Conservation (phyloP, 2,329 filamentous ascomycete species). For the Teratosphaeria nubilosa region DNA sequence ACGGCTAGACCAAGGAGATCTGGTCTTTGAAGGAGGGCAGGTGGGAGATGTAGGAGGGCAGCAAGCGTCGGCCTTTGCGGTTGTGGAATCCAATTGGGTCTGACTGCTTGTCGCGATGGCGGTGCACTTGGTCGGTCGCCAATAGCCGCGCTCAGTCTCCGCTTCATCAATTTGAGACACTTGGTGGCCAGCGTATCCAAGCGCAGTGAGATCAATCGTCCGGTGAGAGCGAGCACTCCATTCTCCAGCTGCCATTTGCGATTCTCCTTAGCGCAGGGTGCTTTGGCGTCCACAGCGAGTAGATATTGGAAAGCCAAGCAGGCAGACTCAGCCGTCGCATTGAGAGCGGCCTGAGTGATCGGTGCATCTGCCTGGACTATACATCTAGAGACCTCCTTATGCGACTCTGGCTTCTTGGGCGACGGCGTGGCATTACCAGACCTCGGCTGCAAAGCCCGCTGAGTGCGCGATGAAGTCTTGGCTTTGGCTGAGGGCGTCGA, state of each 20-base stretch:
- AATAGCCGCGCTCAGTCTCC: conserved; percentile 35
- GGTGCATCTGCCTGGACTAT: not conserved
- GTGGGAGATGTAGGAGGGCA: conserved; percentile 52
- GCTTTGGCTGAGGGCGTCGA: not conserved
- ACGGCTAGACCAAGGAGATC: conserved; percentile 45
- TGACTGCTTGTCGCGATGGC: not conserved
- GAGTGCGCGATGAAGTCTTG: not conserved
- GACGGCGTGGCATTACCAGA: conserved; percentile 45
- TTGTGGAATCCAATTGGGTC: not conserved
- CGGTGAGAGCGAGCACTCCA: conserved; percentile 60
- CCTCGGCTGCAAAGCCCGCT: conserved; percentile 25
- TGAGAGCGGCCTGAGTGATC: not conserved
- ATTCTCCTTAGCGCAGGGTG: conserved; percentile 44
- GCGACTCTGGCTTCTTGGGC: conserved; percentile 4
- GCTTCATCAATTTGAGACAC: conserved; percentile 58
- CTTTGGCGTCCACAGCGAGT: conserved; percentile 44
- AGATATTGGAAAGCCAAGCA: conserved; percentile 57
- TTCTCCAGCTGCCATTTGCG: conserved; percentile 59
- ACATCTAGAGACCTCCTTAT: not conserved
- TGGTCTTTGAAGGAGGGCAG: conserved; percentile 28
- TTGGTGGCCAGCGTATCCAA: conserved; percentile 59
- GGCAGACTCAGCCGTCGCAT: conserved; percentile 58
- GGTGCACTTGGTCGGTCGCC: conserved; percentile 28
- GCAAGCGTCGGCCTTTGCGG: conserved; percentile 40
- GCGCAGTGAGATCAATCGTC: conserved; percentile 54